Conservation (phyloP, 2,329 filamentous ascomycete genomes). For the Coniochaeta pulveracea region DNA sequence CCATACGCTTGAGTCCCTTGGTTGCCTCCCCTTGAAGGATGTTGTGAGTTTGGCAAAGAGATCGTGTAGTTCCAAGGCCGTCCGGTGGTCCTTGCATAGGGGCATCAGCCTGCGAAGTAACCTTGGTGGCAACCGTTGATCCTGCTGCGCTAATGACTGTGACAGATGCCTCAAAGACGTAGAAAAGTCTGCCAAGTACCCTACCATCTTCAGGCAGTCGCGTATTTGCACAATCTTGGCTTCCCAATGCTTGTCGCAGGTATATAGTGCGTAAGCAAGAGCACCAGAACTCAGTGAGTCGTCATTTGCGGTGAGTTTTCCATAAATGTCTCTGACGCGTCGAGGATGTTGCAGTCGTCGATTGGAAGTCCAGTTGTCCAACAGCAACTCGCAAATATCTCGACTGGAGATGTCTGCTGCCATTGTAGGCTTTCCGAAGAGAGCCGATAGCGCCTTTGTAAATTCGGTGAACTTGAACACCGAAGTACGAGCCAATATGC, state of each 20-base stretch:
- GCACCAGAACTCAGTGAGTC: not conserved
- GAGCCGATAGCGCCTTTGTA: not conserved
- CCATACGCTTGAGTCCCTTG: constrained; percentile 8
- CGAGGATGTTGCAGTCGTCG: not conserved
- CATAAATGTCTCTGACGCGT: not conserved
- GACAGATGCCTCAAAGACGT: not conserved
- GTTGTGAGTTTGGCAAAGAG: constrained; percentile 6
- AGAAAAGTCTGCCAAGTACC: not conserved
- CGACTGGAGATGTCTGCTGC: not conserved
- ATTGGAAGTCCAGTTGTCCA: constrained; percentile 1
- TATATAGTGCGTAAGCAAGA: not conserved
- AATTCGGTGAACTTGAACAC: not conserved
- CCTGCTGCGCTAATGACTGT: not conserved
- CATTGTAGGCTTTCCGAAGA: not conserved
- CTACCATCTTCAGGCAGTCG: not conserved
- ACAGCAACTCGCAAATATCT: constrained; percentile 1
- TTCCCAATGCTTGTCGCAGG: not conserved
- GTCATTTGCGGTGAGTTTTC: not conserved
- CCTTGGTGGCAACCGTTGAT: not conserved
- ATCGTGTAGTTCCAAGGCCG: constrained; percentile 11
- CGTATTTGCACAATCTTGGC: not conserved
- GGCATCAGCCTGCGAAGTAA: constrained; percentile 13
- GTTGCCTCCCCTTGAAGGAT: not conserved
- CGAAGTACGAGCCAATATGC: not conserved
- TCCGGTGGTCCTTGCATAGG: constrained; percentile 9